Evolutionary conservation across 495 filamentous ascomycete genomes (phyloP).

Genomic region (Penicillium roqueforti): DNA sequence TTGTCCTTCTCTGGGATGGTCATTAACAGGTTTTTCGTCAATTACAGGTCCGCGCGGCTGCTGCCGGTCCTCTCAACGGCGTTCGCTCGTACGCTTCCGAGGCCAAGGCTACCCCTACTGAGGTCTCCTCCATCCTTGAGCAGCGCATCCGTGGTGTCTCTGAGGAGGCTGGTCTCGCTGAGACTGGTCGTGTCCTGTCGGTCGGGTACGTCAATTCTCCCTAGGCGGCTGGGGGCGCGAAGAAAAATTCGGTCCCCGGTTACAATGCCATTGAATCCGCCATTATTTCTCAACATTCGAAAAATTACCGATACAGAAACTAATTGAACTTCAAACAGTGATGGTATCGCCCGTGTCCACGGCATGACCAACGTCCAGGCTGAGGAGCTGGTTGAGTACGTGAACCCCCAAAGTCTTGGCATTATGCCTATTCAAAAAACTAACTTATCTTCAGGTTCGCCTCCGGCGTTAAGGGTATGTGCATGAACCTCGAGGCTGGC

Average conservation of each 20-base stretch:
- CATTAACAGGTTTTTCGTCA: slow-evolving; percentile 48
- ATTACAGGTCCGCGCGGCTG: slow-evolving; percentile 75
- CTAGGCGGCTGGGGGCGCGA: slow-evolving; percentile 18
- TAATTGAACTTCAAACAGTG: slow-evolving; percentile 55
- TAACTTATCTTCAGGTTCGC: slow-evolving; percentile 73
- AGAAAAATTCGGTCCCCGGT: slow-evolving; percentile 38
- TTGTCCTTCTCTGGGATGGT: slow-evolving; percentile 27
- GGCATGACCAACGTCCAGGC: slow-evolving; percentile 99
- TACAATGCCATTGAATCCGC: slow-evolving; percentile 28
- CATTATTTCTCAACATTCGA: slow-evolving; percentile 14
- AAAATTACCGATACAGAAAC: slow-evolving; percentile 13
- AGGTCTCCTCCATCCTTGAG: slow-evolving; percentile 98
- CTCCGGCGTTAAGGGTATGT: slow-evolving; percentile 99
- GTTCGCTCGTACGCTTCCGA: slow-evolving; percentile 87
- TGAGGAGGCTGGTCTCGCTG: slow-evolving; percentile 92
- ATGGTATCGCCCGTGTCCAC: slow-evolving; percentile 99
- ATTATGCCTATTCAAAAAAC: slow-evolving; percentile 25
- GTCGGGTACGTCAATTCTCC: slow-evolving; percentile 76
- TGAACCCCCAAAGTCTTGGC: slow-evolving; percentile 32
- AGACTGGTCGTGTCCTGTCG: slow-evolving; percentile 97
- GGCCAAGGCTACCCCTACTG: slow-evolving; percentile 91
- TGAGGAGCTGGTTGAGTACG: slow-evolving; percentile 99
- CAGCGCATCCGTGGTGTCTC: slow-evolving; percentile 96
- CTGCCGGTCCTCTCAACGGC: slow-evolving; percentile 68
- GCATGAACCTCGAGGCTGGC: slow-evolving; percentile 99